Evolutionary conservation across 2,329 filamentous ascomycete genomes (phyloP), one percentile per base, ranked within the genome.

Genomic region (Aurifilum marmelostoma): DNA sequence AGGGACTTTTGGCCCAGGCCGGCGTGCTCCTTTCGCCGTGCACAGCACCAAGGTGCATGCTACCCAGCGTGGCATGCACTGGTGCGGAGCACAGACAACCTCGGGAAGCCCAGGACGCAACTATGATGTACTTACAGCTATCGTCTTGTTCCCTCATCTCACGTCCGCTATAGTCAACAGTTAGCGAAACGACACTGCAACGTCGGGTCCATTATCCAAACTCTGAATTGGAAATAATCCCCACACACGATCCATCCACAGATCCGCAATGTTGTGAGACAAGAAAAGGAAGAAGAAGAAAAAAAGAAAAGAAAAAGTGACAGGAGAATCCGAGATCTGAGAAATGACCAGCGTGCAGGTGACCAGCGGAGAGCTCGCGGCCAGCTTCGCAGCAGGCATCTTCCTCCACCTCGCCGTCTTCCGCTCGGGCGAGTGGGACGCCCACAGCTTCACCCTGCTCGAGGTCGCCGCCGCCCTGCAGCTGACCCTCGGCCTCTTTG

Each of bases 381-480:
- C 61, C 43, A 34, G 54, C 24, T 62, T 68, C 65, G 68, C 65
- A 18, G 62, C 59, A 8, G 64, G 68, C 12, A 47, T 54, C 29
- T 59, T 41, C 6, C 56, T 67, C 47, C 68, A 67, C 29, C 68
- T 58, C 58, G 16, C 56, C 18, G 14, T 59, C 24, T 62, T 63
- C 47, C 69, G 66, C 14, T 50, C 65, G 29, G 69, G 66, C 27
- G 63, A 68, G 4, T 66, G 69, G 66, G 66, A 70, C 14, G 63
- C 64, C 16, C 64, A 70, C 37, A 66, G 66, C 41, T 60, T 60
- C 66, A 70, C 52, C 47, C 54, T 70, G 43, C 66, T 70, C 66
- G 61, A 62, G n/a, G 56, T 16, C n/a, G 65, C 18, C 21, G 66
- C 58, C 27, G n/a, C 32, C 24, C 47, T 63, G 11, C 32, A 67